Base-by-base conservation (phyloP, 1,139 yeast genomes). In the Blastobotrys arbuscula region DNA sequence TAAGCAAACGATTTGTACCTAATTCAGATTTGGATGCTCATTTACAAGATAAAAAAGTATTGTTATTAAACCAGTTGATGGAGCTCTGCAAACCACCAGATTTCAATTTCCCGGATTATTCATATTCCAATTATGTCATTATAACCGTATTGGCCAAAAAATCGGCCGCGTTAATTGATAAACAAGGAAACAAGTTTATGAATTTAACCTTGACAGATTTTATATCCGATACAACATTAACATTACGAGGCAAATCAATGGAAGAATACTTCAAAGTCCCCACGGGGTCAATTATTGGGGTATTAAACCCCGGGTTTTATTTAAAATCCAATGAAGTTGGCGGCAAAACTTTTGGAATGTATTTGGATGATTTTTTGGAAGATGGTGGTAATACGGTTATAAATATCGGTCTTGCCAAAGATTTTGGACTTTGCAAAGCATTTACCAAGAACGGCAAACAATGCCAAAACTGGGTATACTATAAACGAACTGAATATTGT, bases 61-160 rank as follows among this genome's bases (percentile, higher is more conserved):
- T 58, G 13, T 39, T 53, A 12, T 39, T 48, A 51, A 55, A 49
- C 52, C 58, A 46, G 58, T 66, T 37, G 44, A 57, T 7, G 56
- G 65, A 18, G 71, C 81, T 81, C 53, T 80, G 87, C 1, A 57
- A 65, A 37, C 83, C 92, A 4, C 95, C 96, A 1, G 70, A 76
- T 26, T 89, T 76, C 59, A 64, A 67, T 5, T 84, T 84, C 46
- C 96, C 96, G 0, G 67, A 71, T 31, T 82, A 81, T 57, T 67
- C 82, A 13, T 82, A 81, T 57, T 67, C 82, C n/a, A 89, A 90
- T 60, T 89, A 87, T 84, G 81, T 84, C 20, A 75, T 84, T 9
- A 62, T 82, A 21, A 97, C 95, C 1, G 74, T 85, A 8, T 70
- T 90, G 0, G 71, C 80, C 5, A 62, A 65, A 31, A 89, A 88